Base-by-base conservation (phyloP, 2,329 filamentous ascomycete species). In the Nothophoma quercina region DNA sequence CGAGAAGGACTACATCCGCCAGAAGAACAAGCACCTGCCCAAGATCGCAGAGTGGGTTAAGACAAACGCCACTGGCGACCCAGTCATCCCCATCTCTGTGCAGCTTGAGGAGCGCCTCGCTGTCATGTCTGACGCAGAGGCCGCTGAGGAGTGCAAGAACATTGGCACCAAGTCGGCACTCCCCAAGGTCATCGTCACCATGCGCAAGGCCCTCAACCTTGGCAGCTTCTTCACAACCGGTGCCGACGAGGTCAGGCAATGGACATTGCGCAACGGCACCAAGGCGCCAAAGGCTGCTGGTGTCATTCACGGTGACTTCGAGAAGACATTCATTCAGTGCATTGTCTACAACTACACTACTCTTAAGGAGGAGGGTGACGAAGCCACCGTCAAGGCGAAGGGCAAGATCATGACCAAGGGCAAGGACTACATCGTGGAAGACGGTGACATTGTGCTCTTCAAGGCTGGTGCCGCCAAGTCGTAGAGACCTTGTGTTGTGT, bases 331-430 rank as follows among this genome's bases (percentile, higher is more conserved):
- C 75, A 99, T 99, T 68, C 96, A 99, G 79, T 89, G 84, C 59
- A 84, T 99, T 60, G 92, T 97, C 23, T 98, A 96, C 81, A 98
- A 96, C 81, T 99, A 86, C 78, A 81, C 74, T 21, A 79, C 83
- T 2, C 80, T 99, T 46, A 91, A 88, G 79, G 95, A 98, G 78
- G 81, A 90, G 40, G 93, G 93, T 44, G 91, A 96, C 61, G 95
- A 99, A 81, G 81, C 86, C 19, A 85, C 89, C 63, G 90, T 97
- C 63, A 96, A 93, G 83, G 85, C 93, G 21, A 93, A 93, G 77
- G 95, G 95, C 69, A 99, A 99, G 83, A 77, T 99, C 63, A 90
- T 96, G 88, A 98, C 93, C 53, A 99, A 99, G 84, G 95, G 95
- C 73, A 98, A 98, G 82, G 93, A 98, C 43, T 98, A 99, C 75